Base-by-base conservation (phyloP, 2,329 filamentous ascomycete genomes). In the Thyridium curvatum region DNA sequence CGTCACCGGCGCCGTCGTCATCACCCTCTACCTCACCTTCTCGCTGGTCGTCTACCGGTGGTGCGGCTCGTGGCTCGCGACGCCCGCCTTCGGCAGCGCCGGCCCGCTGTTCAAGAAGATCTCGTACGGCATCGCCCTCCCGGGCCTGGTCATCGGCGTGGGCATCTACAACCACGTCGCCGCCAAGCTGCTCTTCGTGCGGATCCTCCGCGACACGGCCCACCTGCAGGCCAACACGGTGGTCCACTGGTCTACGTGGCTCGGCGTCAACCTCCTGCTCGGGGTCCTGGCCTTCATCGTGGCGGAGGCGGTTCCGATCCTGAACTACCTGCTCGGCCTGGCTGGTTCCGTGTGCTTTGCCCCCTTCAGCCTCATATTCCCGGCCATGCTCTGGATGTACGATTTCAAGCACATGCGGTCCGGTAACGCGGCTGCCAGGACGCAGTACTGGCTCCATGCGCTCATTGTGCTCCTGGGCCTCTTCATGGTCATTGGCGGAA, bases 131-230 rank as follows among this genome's bases (percentile, higher is more conserved):
- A 49, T 60, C 18, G 54, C 55, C 1, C 40, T 60, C 0, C 55
- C 53, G 1, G 54, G 56, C 0, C 38, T 52, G 10, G 39, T 52
- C 1, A 43, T 50, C 21, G 38, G 38, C 1, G 42, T 36, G 2
- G 41, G 39, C 26, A 41, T 47, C 18, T 43, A 41, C 26, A 35
- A 29, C 17, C 61, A 65, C n/a, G 56, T 61, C 4, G 57, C 61
- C 3, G 58, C 62, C 36, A 66, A 65, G 47, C 64, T 64, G 38
- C 41, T 64, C 6, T 65, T 66, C 28, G 61, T 66, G 8, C 59
- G 62, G 1, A 48, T 64, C 3, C 51, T 66, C 4, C 56, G 62
- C 14, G 42, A 58, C 42, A 62, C 61, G 6, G 35, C 40, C 15
- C 62, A 66, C 39, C 44, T 65, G 7, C 58, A 61, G 46, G 48